Evolutionary conservation across 1,284 basidiomycete genomes (phyloP).

Genomic region (Kalmanozyma brasiliensis): DNA sequence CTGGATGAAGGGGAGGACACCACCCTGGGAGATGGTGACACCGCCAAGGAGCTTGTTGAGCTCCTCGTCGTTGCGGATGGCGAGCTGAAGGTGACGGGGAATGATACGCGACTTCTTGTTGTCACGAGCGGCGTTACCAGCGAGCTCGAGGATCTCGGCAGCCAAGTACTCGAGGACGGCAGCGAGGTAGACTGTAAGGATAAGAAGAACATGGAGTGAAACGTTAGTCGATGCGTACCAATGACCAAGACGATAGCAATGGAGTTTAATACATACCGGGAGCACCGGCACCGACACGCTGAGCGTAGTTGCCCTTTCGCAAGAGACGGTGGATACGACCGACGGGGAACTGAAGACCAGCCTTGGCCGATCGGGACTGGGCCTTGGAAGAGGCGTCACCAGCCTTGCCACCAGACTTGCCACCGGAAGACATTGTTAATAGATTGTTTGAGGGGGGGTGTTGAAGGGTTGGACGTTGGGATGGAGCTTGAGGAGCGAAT

Average conservation of each 20-base stretch:
- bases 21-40: slow-evolving; percentile 78
- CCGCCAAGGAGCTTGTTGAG: slow-evolving; percentile 73
- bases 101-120: slow-evolving; percentile 95
- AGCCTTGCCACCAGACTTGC: slow-evolving; percentile 70
- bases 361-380: slow-evolving; percentile 80
- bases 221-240: slow-evolving; percentile 4
- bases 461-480: slow-evolving; percentile 21
- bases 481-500: slow-evolving; percentile 28
- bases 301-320: slow-evolving; percentile 85
- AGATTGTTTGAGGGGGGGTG: slow-evolving; percentile 24
- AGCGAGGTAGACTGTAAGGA: slow-evolving; percentile 80
- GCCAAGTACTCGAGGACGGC: slow-evolving; percentile 91
- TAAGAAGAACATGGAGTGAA: slow-evolving; percentile 1
- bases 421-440: slow-evolving; percentile 66
- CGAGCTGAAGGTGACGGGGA: slow-evolving; percentile 89
- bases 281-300: slow-evolving; percentile 79
- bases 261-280: slow-evolving; percentile 73
- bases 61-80: slow-evolving; percentile 95
- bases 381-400: slow-evolving; percentile 70
- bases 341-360: slow-evolving; percentile 83
- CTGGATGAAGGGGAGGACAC: slow-evolving; percentile 95
- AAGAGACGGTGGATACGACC: slow-evolving; percentile 95
- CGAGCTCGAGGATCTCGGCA: slow-evolving; percentile 89
- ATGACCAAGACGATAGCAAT: neutral
- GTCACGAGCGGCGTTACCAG: slow-evolving; percentile 97